Conservation (phyloP, 345 rosid genomes). For the Viola odorata region DNA sequence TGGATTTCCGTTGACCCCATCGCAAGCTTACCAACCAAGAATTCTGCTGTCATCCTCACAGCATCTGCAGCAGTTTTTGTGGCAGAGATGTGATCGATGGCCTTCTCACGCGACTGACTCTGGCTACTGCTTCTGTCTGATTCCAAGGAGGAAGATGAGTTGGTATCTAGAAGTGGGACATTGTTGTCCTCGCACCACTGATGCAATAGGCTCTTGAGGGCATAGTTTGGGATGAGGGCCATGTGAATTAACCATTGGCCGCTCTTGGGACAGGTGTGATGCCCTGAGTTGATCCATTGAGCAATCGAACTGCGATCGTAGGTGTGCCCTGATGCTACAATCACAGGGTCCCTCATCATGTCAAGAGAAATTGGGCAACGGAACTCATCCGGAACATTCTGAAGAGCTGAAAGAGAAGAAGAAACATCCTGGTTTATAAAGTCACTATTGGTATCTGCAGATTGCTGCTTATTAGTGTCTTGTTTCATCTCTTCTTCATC, state of each 20-base stretch:
- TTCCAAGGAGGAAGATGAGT: slow-evolving; percentile 29
- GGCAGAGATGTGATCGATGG: slow-evolving; percentile 46
- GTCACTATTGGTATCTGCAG: slow-evolving; percentile 1
- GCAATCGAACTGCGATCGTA: slow-evolving; percentile 58
- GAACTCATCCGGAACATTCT: slow-evolving; percentile 50
- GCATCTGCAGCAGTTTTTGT: slow-evolving; percentile 46
- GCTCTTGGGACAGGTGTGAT: slow-evolving; percentile 62
- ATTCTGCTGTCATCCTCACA: slow-evolving; percentile 62
- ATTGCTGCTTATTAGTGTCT: slow-evolving; percentile 19
- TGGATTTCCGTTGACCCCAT: slow-evolving; percentile 54
- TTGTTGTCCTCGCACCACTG: slow-evolving; percentile 71
- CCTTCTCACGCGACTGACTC: slow-evolving; percentile 24
- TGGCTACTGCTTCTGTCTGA: slow-evolving; percentile 24
- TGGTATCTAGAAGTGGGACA: slow-evolving; percentile 32
- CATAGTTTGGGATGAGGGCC: slow-evolving; percentile 65
- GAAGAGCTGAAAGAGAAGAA: slow-evolving; percentile 30
- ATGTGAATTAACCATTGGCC: slow-evolving; percentile 59
- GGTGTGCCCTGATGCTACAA: slow-evolving; percentile 60
- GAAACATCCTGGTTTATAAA: slow-evolving; percentile 27
- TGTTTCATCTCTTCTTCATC: slow-evolving; percentile 25
- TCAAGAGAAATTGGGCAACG: slow-evolving; percentile 65
- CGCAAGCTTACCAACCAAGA: slow-evolving; percentile 67
- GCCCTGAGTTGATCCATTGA: slow-evolving; percentile 65
- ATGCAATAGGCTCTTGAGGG: slow-evolving; percentile 49
- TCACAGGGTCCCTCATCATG: slow-evolving; percentile 63